Evolutionary conservation across 2,329 filamentous ascomycete genomes (phyloP).

Genomic region (Macrophomina phaseolina): DNA sequence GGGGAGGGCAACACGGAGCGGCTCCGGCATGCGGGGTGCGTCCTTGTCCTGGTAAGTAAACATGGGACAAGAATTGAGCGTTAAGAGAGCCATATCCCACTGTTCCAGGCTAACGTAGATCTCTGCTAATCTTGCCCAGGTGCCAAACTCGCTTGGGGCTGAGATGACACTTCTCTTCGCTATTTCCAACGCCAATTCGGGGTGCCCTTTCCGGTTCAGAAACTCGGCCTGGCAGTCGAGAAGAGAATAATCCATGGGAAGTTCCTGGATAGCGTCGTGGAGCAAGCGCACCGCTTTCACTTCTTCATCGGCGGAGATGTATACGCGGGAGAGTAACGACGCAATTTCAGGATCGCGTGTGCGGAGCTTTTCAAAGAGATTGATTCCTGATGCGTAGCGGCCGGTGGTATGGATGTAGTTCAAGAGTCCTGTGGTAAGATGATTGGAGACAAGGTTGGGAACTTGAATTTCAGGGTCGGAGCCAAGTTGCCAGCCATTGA

Average conservation of each 20-base stretch:
- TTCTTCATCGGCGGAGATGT: slow-evolving; percentile 95
- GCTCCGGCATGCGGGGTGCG: slow-evolving; percentile 90
- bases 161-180: slow-evolving; percentile 94
- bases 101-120: slow-evolving; percentile 94
- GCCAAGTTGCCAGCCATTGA: slow-evolving; percentile 92
- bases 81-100: slow-evolving; percentile 94
- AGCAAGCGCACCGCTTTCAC: slow-evolving; percentile 91
- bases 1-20: slow-evolving; percentile 84
- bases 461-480: slow-evolving; percentile 98
- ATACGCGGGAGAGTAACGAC: slow-evolving; percentile 85
- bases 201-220: slow-evolving; percentile 83
- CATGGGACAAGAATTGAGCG: slow-evolving; percentile 98
- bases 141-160: slow-evolving; percentile 94
- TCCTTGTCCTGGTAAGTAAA: slow-evolving; percentile 99
- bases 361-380: slow-evolving; percentile 94
- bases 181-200: slow-evolving; percentile 87
- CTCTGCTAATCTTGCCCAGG: slow-evolving; percentile 91
- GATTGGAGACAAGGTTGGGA: slow-evolving; percentile 94
- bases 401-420: slow-evolving; percentile 96
- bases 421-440: slow-evolving; percentile 89
- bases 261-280: slow-evolving; percentile 84
- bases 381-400: slow-evolving; percentile 92
- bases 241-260: slow-evolving; percentile 97
- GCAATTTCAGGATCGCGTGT: slow-evolving; percentile 92
- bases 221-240: slow-evolving; percentile 94